Base-by-base conservation (phyloP, 306 rosid genomes). In the Amphicarpaea edgeworthii region DNA sequence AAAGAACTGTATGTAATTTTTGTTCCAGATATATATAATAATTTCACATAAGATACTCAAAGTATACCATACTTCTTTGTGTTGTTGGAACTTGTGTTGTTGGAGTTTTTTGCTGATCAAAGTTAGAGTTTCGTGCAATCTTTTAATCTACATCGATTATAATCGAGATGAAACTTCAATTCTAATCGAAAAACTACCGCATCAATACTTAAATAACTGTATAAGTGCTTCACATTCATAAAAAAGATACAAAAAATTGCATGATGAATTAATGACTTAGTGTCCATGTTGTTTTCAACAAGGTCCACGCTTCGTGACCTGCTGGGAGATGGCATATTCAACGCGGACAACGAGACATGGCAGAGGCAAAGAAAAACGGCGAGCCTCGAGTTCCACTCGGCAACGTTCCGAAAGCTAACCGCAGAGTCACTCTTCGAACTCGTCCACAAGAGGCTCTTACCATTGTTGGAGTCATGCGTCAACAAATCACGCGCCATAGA, bases 311-410 rank as follows among this genome's bases (percentile, higher is more conserved):
- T 80, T 7, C 49, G 72, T 12, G 98, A 94, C 72, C 87, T 94
- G 19, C 95, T 94, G 11, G 98, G 98, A 46, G 79, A 86, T 6
- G 98, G 96, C 0, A 94, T 94, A 12, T 94, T 94, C 75, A 89
- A 71, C 14, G 96, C 96, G 0, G 97, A 94, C 12, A 85, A 85
- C 1, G 98, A 87, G 50, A 85, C 87, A 0, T 94, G 98, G 97
- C 95, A 83, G 37, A 70, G 78, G 4, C 98, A 94, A 21, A 90
- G 98, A 64, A 94, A 91, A 60, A 88, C 91, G 20, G 96, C 96
- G 0, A 91, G 97, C 81, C 83, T 90, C 6, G 98, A 94, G 83
- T 92, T 94, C 37, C 97, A 90, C 50, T 94, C 98, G 0, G 57
- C 93, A 0, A 91, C 72, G 71, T 94, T 94, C 75, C 53, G 97